Evolutionary conservation across 495 filamentous ascomycete species (phyloP).

Genomic region (Aspergillus biplanus): DNA sequence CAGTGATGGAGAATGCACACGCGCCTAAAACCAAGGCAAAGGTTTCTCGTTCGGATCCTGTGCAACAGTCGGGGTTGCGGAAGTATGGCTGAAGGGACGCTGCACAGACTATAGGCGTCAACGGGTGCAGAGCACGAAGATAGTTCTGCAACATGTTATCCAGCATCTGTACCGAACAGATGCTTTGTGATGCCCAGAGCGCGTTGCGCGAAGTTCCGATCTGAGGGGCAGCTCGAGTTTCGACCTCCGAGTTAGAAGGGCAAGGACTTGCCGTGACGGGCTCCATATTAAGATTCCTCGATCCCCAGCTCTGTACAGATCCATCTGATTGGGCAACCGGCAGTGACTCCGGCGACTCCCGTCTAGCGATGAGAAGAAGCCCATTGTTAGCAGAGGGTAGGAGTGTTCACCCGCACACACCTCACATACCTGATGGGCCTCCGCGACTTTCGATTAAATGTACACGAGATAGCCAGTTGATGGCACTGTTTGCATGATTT

Average conservation of each 20-base stretch:
- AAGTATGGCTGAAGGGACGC: background rate
- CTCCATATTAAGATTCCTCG: background rate
- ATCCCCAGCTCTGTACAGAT: background rate
- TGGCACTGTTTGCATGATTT: background rate
- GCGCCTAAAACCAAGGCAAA: background rate
- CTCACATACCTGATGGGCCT: background rate
- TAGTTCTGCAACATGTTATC: background rate
- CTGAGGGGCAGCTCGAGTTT: background rate
- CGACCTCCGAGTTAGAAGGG: background rate
- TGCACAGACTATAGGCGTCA: background rate
- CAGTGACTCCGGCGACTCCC: background rate
- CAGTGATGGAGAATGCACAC: background rate
- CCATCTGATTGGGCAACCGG: background rate
- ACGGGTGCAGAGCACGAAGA: background rate
- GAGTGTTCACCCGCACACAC: background rate
- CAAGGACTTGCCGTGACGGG: background rate
- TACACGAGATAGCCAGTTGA: background rate
- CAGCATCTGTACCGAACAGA: background rate
- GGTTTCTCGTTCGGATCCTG: background rate
- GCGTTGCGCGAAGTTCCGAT: too few species aligned
- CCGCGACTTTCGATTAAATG: background rate
- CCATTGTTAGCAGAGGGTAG: background rate
- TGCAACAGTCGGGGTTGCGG: background rate
- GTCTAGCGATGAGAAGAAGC: background rate
- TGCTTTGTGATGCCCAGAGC: background rate